These are phyloP conservation scores for Kodamaea sagamina DNA, from an alignment of 805 yeast genomes.

Conservation along the genomic window DNA sequence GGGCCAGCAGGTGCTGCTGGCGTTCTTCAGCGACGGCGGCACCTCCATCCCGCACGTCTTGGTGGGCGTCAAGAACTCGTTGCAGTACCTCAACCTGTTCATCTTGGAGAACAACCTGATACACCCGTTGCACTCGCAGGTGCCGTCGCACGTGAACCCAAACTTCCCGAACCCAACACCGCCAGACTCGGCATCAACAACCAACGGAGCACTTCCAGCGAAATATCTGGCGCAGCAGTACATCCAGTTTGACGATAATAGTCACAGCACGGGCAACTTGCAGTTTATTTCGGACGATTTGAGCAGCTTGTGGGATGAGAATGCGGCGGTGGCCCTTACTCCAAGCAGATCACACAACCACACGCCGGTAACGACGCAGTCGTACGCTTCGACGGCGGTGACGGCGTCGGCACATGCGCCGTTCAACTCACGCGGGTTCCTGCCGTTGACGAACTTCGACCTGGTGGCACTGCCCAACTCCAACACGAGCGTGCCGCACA, in stretches of 20 bases:
- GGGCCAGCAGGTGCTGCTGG: conserved; percentile 76
- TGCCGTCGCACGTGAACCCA: conserved; percentile 2
- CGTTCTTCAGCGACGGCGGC: conserved; percentile 59
- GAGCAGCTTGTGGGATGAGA: conserved; percentile 16
- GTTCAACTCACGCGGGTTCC: conserved; percentile 6
- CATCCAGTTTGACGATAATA: conserved; percentile 10
- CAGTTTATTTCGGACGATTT: conserved; percentile 17
- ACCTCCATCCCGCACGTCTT: conserved; percentile 67
- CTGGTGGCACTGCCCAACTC: conserved; percentile 10
- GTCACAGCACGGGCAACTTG: conserved; percentile 12
- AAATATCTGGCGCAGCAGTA: conserved; percentile 11
- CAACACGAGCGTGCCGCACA: neutral
- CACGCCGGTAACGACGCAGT: conserved; percentile 9
- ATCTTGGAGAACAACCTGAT: conserved; percentile 44
- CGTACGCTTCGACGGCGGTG: neutral
- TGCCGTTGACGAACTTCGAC: conserved; percentile 13
- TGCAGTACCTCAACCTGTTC: conserved; percentile 55
- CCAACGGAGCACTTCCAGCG: conserved; percentile 5
- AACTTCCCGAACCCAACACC: conserved; percentile 11
- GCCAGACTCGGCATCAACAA: conserved; percentile 8
- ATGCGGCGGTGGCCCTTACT: conserved; percentile 3
- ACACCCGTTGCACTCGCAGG: conserved; percentile 1
- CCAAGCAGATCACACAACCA: conserved; percentile 12
- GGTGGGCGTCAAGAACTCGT: conserved; percentile 54
- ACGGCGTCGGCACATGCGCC: conserved; percentile 2